Conservation (phyloP, 148 eudicot species). For the Euryodendron excelsum region DNA sequence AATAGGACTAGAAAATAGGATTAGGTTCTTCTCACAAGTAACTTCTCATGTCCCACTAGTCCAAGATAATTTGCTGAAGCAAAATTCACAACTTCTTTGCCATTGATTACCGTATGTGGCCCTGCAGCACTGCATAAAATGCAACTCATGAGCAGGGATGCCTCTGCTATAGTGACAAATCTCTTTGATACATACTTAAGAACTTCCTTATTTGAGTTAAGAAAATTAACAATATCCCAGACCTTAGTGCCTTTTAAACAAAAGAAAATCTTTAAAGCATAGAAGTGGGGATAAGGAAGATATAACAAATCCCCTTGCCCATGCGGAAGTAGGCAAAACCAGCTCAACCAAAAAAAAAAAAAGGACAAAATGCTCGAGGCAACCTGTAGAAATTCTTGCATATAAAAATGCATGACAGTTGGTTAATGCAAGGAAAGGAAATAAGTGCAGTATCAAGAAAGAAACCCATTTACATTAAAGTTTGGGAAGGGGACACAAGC, state of each 20-base stretch:
- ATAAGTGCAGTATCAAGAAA: background rate
- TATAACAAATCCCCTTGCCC: background rate
- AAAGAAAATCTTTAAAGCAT: background rate
- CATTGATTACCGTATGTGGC: constrained; percentile 71
- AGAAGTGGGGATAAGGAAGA: background rate
- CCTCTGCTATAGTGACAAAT: background rate
- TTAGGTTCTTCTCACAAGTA: constrained; percentile 57
- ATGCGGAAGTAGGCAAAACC: background rate
- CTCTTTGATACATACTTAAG: background rate
- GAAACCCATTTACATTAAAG: background rate
- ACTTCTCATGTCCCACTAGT: constrained; percentile 64
- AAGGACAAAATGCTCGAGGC: background rate
- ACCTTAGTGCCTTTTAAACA: background rate
- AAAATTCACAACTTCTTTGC: constrained; percentile 83
- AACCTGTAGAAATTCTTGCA: background rate
- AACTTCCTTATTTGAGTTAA: background rate
- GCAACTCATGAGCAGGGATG: constrained; percentile 21
- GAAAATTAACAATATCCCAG: background rate
- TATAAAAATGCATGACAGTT: background rate
- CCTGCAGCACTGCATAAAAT: constrained; percentile 72
- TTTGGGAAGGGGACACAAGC: background rate
- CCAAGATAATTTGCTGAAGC: constrained; percentile 93
- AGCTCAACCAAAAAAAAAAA: background rate
- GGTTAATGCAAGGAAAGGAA: background rate
- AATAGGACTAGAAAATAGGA: background rate